phyloP scores from a whole-genome alignment of 1,284 basidiomycete species.

The Volvariella surrecta region DNA sequence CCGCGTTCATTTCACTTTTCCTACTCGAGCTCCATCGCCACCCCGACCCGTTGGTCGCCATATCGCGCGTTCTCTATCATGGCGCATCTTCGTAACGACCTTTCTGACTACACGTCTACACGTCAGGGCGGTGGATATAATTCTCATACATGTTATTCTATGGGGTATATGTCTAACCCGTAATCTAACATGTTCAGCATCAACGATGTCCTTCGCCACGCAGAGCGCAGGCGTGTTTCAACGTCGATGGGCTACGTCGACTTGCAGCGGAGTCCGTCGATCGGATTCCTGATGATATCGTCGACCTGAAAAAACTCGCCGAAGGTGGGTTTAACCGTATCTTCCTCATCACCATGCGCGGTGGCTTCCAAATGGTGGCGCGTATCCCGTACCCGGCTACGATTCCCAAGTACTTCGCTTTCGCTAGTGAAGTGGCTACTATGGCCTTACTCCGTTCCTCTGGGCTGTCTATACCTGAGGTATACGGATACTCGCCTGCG shows the following conservation, averaged over 20 bases:
- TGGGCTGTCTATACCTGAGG: slow-evolving; percentile 37
- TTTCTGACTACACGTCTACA: slow-evolving; percentile 35
- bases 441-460: slow-evolving; percentile 36
- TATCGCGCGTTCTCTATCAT: slow-evolving; percentile 26
- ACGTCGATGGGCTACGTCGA: slow-evolving; percentile 31
- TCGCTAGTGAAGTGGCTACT: slow-evolving; percentile 47
- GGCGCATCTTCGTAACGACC: slow-evolving; percentile 20
- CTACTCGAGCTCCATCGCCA: slow-evolving; percentile 18
- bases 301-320: slow-evolving; percentile 23
- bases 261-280: slow-evolving; percentile 35
- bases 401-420: slow-evolving; percentile 32
- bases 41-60: slow-evolving; percentile 19
- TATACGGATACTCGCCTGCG: slow-evolving; percentile 41
- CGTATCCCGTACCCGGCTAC: slow-evolving; percentile 39
- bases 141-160: slow-evolving; percentile 22
- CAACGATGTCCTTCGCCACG: slow-evolving; percentile 34
- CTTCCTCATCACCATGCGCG: slow-evolving; percentile 32
- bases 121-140: slow-evolving; percentile 36
- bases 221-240: slow-evolving; percentile 34
- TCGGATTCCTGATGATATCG: slow-evolving; percentile 23
- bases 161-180: slow-evolving; percentile 19
- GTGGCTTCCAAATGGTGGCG: slow-evolving; percentile 34
- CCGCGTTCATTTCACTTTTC: slow-evolving; percentile 16
- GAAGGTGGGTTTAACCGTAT: slow-evolving; percentile 26
- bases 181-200: slow-evolving; percentile 24